Conservation (phyloP, 129 eudicot species). For the Chrysanthemum lavandulifolium region DNA sequence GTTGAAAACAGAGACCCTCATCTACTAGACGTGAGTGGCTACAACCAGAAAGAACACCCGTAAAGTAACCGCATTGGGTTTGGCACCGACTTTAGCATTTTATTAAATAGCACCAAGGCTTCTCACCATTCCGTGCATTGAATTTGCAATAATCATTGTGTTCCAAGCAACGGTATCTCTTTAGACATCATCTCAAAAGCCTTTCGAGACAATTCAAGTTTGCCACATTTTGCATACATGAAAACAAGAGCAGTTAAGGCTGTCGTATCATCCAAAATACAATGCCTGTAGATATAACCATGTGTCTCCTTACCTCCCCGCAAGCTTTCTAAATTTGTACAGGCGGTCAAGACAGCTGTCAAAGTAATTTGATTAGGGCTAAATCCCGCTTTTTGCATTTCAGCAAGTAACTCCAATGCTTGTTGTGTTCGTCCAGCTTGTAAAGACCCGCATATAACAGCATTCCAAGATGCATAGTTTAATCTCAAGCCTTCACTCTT, state of each 20-base stretch:
- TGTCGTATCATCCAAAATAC: slow-evolving; percentile 47
- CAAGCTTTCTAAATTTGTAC: slow-evolving; percentile 56
- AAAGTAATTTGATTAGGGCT: slow-evolving; percentile 68
- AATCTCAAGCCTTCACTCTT: slow-evolving; percentile 39
- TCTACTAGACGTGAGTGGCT: slow-evolving; percentile 78
- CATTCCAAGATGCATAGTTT: slow-evolving; percentile 71
- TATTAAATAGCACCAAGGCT: slow-evolving; percentile 43
- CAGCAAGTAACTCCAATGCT: slow-evolving; percentile 53
- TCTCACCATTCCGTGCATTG: slow-evolving; percentile 79
- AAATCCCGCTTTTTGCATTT: slow-evolving; percentile 58
- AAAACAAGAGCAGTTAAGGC: slow-evolving; percentile 61
- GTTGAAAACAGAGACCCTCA: slow-evolving; percentile 53
- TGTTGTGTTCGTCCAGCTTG: slow-evolving; percentile 55
- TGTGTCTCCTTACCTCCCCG: slow-evolving; percentile 78
- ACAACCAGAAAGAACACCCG: slow-evolving; percentile 76
- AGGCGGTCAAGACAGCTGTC: slow-evolving; percentile 60
- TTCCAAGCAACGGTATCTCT: slow-evolving; percentile 77
- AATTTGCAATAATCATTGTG: slow-evolving; percentile 60
- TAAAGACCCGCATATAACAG: slow-evolving; percentile 61
- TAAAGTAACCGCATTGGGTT: slow-evolving; percentile 68
- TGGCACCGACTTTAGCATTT: slow-evolving; percentile 51
- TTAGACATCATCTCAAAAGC: slow-evolving; percentile 44
- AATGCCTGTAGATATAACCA: slow-evolving; percentile 49
- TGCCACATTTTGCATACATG: slow-evolving; percentile 83
- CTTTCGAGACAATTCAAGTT: slow-evolving; percentile 44